Evolutionary conservation across 2,329 filamentous ascomycete genomes (phyloP).

Genomic region (Hymenoscyphus fraxineus): DNA sequence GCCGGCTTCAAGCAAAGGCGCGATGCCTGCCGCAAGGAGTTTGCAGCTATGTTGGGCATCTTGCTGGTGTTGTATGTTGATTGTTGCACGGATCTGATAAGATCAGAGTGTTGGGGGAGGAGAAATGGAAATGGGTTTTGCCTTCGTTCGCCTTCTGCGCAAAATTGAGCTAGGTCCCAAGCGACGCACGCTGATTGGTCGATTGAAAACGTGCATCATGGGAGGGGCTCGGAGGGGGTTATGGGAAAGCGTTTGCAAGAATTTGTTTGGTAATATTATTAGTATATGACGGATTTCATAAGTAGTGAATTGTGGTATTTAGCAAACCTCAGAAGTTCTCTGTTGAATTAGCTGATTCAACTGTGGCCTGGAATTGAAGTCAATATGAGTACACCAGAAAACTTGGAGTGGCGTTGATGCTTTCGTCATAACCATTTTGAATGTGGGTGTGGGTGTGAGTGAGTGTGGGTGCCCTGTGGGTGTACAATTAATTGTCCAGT

Average conservation of each 20-base stretch:
- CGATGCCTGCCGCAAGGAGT: conserved; percentile 34
- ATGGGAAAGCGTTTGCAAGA: background rate
- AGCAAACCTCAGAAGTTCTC: background rate
- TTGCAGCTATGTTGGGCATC: conserved; percentile 32
- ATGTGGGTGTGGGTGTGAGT: too few relatives aligned
- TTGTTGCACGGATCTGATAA: conserved; percentile 14
- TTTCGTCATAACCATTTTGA: background rate
- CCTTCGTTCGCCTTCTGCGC: conserved; percentile 11
- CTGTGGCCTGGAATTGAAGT: too few relatives aligned
- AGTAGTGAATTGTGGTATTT: too few relatives aligned
- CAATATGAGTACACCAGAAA: background rate
- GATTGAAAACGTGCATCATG: background rate
- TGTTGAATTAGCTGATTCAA: background rate
- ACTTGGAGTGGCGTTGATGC: background rate
- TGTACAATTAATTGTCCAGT: background rate
- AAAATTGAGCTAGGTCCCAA: conserved; percentile 5
- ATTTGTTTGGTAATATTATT: background rate
- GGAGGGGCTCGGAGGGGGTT: too few relatives aligned
- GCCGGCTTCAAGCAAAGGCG: conserved; percentile 32
- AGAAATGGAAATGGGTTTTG: conserved; percentile 7
- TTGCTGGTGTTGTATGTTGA: conserved; percentile 20
- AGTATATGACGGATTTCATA: too few relatives aligned
- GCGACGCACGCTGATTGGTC: background rate
- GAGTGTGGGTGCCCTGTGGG: too few relatives aligned
- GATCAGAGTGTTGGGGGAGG: conserved; percentile 8